Base-by-base conservation (phyloP, 306 rosid species). In the Chamaecrista fasciculata region DNA sequence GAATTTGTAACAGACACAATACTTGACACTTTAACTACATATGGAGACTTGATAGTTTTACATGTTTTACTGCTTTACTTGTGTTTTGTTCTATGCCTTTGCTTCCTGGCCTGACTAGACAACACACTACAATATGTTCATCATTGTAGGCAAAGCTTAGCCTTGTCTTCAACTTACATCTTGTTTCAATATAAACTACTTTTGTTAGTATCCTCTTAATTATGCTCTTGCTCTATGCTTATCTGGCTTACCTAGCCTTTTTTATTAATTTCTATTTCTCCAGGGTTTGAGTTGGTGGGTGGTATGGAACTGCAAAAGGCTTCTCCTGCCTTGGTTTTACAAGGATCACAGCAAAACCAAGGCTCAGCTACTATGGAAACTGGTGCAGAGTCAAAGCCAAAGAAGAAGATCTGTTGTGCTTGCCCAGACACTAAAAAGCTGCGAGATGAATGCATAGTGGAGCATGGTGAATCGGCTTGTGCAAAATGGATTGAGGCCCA, bases 401-500 rank as follows among this genome's bases (percentile, higher is more conserved):
- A 92, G 86, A 93, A 86, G 75, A 66, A 70, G 72, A 87, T 90
- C 12, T 92, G 98, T 16, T 92, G 96, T 76, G 96, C 92, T 51
- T 92, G 96, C 76, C 98, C 92, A 0, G 96, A 87, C 18, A 78
- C 86, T 23, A 90, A 88, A 73, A 86, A 58, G 83, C 73, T 90
- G 56, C 75, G 97, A 49, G 98, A 91, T 72, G 97, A 94, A 65
- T 94, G 98, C 78, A 84, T 94, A 15, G 96, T 86, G 14, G 88
- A 90, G 79, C 89, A 91, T n/a, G 98, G 97, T 28, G 92, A 94
- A 78, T 85, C 76, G 0, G 89, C 91, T 60, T 94, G 97, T 67
- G 26, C 82, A 4, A 90, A 90, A 71, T 94, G 96, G 97, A 90
- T 94, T 2, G 92, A 94, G 74, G 98, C 98, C 74, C 96, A 88